phyloP scores from a whole-genome alignment of 495 filamentous ascomycete genomes.

The Hyaloscypha bicolor region DNA sequence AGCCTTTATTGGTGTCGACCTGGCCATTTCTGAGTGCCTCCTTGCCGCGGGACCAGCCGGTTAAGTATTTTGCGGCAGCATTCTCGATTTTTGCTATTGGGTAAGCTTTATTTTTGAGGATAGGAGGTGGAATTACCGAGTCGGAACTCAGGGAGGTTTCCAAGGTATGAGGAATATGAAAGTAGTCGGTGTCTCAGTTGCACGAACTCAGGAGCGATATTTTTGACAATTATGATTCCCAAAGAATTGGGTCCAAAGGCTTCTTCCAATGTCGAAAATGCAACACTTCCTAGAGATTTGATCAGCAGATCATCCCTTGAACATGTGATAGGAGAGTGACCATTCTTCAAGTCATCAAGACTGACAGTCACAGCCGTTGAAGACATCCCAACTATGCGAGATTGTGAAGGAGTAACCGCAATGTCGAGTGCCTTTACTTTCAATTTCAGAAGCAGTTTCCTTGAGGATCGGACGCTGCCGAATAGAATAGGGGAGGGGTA shows the following conservation, averaged over 20 bases:
- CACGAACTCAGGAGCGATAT: conserved; percentile 71
- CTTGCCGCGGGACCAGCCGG: conserved; percentile 84
- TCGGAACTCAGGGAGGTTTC: conserved; percentile 71
- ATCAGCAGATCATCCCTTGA: conserved; percentile 11
- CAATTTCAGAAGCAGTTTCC: no score
- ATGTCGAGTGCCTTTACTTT: neutral
- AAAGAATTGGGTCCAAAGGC: conserved; percentile 92
- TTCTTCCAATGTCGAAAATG: conserved; percentile 72
- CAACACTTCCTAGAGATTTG: conserved; percentile 60
- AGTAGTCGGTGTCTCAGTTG: conserved; percentile 71
- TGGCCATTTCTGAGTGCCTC: conserved; percentile 89
- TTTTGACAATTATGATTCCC: conserved; percentile 89
- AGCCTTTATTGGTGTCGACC: conserved; percentile 92
- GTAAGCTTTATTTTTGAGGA: neutral
- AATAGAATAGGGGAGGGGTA: neutral
- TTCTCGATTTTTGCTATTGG: conserved; percentile 62
- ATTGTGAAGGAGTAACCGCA: neutral
- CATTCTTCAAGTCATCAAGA: conserved; percentile 52
- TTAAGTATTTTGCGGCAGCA: conserved; percentile 62
- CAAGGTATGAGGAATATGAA: conserved; percentile 86
- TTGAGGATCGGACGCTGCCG: neutral
- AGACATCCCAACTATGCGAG: conserved; percentile 38
- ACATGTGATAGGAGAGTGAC: conserved; percentile 32
- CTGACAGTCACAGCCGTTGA: conserved; percentile 54
- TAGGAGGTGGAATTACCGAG: conserved; percentile 59